Evolutionary conservation across 805 yeast genomes (phyloP).

Genomic region (Sungouiella thailandica): DNA sequence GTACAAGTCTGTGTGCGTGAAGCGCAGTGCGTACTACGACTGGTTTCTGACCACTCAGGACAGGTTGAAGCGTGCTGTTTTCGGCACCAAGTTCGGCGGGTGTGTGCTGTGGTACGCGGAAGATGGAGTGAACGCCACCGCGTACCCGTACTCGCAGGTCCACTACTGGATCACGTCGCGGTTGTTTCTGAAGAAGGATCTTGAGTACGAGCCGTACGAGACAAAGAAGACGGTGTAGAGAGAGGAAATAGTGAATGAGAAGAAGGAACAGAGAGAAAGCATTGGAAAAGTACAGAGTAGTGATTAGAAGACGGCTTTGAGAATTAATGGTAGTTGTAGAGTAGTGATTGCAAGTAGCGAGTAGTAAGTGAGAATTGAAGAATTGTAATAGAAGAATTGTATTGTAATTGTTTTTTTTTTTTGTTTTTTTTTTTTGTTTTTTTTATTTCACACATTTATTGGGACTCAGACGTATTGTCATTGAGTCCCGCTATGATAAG

Average conservation of each 20-base stretch:
- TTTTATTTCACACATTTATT: no score
- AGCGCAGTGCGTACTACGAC: conserved; percentile 25
- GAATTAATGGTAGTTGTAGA: no score
- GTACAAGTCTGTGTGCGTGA: conserved; percentile 26
- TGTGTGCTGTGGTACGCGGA: conserved; percentile 37
- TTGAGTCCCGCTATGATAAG: no score
- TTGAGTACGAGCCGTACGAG: conserved; percentile 7
- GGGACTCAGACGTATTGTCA: no score
- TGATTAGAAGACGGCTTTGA: no score
- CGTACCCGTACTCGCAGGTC: conserved; percentile 35
- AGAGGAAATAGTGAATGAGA: no score
- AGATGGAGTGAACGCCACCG: conserved; percentile 25
- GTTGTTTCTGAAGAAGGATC: conserved; percentile 5
- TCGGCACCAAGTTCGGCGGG: conserved; percentile 36
- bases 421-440: no score
- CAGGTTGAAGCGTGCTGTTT: conserved; percentile 25
- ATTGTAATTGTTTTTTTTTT: no score
- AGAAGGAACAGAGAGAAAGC: not conserved
- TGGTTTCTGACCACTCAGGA: conserved; percentile 29
- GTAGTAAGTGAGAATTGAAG: no score
- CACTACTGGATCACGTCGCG: conserved; percentile 20
- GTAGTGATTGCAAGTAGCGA: no score
- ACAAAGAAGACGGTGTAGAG: not conserved
- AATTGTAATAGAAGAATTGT: no score
- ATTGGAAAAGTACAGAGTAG: no score